These are phyloP conservation scores for Discostella stelligeroides DNA, from an alignment of 108 stramenopile genomes.

Conservation along the genomic window DNA sequence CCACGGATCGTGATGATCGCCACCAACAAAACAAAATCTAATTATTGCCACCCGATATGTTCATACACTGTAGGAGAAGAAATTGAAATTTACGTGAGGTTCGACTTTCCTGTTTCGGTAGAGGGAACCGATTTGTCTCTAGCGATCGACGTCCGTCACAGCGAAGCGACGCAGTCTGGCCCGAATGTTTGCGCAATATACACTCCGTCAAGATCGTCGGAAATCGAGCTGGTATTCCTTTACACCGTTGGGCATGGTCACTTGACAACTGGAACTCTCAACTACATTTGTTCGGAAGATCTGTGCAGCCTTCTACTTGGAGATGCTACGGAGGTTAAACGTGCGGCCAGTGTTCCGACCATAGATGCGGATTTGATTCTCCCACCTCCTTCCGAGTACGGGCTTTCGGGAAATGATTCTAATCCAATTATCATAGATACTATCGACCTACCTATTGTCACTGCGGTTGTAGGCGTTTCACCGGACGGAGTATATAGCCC, in stretches of 20 bases:
- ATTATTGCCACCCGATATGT: conserved; percentile 45
- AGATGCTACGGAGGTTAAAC: conserved; percentile 24
- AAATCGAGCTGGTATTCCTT: conserved; percentile 21
- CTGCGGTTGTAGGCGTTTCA: conserved; percentile 13
- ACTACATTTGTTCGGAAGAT: conserved; percentile 15
- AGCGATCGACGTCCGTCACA: conserved; percentile 23
- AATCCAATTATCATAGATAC: conserved; percentile 42
- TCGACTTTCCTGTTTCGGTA: conserved; percentile 26
- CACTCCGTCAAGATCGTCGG: conserved; percentile 18
- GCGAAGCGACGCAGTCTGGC: background rate
- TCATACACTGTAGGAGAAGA: conserved; percentile 55
- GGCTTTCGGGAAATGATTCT: conserved; percentile 17
- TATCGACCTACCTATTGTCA: conserved; percentile 17
- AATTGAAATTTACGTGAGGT: conserved; percentile 27
- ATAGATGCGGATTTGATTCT: conserved; percentile 42
- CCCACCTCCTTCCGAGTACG: background rate
- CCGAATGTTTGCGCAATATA: conserved; percentile 8
- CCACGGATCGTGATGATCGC: conserved; percentile 32
- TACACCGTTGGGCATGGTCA: conserved; percentile 32
- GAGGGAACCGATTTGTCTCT: conserved; percentile 24
- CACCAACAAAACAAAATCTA: conserved; percentile 35
- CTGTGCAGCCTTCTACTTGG: conserved; percentile 23
- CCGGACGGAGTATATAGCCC: conserved; percentile 33
- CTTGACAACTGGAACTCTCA: conserved; percentile 32
- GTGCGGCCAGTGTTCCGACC: conserved; percentile 24